phyloP scores from a whole-genome alignment of 495 filamentous ascomycete species.

The Xylaria acuta region DNA sequence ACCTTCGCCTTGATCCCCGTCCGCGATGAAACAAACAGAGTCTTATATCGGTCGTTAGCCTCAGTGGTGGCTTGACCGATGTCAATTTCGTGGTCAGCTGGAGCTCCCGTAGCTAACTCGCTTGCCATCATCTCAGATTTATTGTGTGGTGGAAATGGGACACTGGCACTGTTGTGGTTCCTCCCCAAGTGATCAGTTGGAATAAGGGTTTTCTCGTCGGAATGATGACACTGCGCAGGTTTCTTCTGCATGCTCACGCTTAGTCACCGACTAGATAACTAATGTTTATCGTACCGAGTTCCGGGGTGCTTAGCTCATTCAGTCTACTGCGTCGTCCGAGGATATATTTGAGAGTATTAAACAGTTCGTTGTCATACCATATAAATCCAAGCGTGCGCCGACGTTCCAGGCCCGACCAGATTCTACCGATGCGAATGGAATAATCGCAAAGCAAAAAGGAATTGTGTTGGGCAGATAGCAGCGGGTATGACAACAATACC shows the following conservation, averaged over 20 bases:
- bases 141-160: not conserved
- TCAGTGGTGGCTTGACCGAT: not conserved
- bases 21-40: not conserved
- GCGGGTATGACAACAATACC: not conserved
- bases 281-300: not conserved
- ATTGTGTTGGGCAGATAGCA: not conserved
- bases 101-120: not conserved
- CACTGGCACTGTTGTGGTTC: not conserved
- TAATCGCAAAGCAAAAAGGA: not conserved
- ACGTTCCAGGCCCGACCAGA: not conserved
- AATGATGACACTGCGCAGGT: not conserved
- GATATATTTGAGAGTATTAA: not conserved
- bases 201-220: conserved; percentile 1
- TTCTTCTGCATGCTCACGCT: conserved; percentile 3
- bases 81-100: not conserved
- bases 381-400: not conserved
- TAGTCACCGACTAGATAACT: not conserved
- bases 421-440: not conserved
- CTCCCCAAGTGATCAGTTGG: not conserved
- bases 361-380: not conserved
- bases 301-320: not conserved
- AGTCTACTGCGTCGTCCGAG: not conserved
- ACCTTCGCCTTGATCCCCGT: conserved; percentile 16
- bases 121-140: not conserved
- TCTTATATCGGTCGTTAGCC: not conserved